These are phyloP conservation scores for Malus hybrid DNA, from an alignment of 331 rosid genomes.

Conservation along the genomic window DNA sequence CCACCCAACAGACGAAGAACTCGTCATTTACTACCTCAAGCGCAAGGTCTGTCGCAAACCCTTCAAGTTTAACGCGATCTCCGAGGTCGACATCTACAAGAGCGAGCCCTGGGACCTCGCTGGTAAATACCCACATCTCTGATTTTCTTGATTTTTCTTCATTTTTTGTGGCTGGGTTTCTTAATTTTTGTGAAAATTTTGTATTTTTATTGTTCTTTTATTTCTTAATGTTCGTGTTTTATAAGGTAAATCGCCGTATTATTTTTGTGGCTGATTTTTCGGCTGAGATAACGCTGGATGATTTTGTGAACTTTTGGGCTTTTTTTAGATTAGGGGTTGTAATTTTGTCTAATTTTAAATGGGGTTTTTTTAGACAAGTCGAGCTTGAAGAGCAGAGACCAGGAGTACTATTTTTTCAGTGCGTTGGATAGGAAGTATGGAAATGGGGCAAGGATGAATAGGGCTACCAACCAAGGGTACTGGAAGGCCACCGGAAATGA, in stretches of 20 bases:
- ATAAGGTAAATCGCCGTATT: not conserved
- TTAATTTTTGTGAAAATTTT: not conserved
- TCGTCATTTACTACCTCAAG: constrained; percentile 92
- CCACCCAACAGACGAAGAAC: constrained; percentile 97
- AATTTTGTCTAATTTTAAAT: not conserved
- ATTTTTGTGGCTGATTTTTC: not conserved
- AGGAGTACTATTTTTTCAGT: constrained; percentile 93
- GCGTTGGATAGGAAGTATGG: constrained; percentile 97
- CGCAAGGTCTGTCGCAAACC: constrained; percentile 73
- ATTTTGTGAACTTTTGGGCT: not conserved
- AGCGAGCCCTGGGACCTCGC: constrained; percentile 99
- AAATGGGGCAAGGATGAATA: constrained; percentile 97
- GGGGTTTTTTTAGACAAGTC: constrained; percentile 56
- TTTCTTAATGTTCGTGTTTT: not conserved
- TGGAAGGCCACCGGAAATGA: constrained; percentile 99
- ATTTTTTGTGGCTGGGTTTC: not conserved
- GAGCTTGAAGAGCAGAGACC: constrained; percentile 94
- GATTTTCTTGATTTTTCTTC: not conserved
- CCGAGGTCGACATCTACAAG: constrained; percentile 87
- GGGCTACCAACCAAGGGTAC: constrained; percentile 87
- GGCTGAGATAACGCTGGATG: not conserved
- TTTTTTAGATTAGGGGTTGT: not conserved
- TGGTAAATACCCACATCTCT: constrained; percentile 31
- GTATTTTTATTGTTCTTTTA: not conserved
- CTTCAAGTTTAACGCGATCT: constrained; percentile 83